These are phyloP conservation scores for Vinca minor DNA, from an alignment of 257 asterid species.

Conservation along the genomic window DNA sequence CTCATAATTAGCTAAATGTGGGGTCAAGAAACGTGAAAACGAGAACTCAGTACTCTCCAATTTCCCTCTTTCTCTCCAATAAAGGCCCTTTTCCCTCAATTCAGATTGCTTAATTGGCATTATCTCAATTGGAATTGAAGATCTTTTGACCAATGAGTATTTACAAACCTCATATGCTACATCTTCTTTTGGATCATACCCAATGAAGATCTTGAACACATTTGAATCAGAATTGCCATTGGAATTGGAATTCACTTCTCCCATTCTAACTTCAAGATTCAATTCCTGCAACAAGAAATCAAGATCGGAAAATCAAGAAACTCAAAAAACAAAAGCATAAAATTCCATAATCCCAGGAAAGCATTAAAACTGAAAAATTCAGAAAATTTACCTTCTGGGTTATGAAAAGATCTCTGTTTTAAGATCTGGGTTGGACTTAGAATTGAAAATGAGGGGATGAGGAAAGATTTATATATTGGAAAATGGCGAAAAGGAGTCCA, in stretches of 20 bases:
- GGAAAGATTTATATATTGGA: not conserved
- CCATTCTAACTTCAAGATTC: slow-evolving; percentile 13
- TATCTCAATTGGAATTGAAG: slow-evolving; percentile 69
- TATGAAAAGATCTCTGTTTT: not conserved
- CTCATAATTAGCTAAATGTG: slow-evolving; percentile 41
- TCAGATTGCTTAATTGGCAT: slow-evolving; percentile 70
- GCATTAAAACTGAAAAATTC: not conserved
- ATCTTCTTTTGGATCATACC: slow-evolving; percentile 76
- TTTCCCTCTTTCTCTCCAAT: slow-evolving; percentile 78
- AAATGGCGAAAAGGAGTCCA: not conserved
- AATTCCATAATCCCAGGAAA: not conserved
- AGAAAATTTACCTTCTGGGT: not conserved
- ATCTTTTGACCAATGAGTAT: slow-evolving; percentile 49
- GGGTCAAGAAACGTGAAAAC: slow-evolving; percentile 70
- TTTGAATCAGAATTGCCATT: not conserved
- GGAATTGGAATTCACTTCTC: slow-evolving; percentile 16
- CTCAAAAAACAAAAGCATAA: not conserved
- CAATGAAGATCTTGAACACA: slow-evolving; percentile 59
- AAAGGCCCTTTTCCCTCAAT: slow-evolving; percentile 46
- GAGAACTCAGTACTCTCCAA: slow-evolving; percentile 88
- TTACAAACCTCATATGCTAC: slow-evolving; percentile 75
- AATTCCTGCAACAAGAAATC: slow-evolving; percentile 14
- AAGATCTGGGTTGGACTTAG: slow-evolving; percentile 7
- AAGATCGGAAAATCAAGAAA: slow-evolving; percentile 6
- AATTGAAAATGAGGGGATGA: not conserved